Evolutionary conservation across 2,329 filamentous ascomycete species (phyloP), one percentile per base, ranked within the genome.

Genomic region (Pleurostoma richardsiae): DNA sequence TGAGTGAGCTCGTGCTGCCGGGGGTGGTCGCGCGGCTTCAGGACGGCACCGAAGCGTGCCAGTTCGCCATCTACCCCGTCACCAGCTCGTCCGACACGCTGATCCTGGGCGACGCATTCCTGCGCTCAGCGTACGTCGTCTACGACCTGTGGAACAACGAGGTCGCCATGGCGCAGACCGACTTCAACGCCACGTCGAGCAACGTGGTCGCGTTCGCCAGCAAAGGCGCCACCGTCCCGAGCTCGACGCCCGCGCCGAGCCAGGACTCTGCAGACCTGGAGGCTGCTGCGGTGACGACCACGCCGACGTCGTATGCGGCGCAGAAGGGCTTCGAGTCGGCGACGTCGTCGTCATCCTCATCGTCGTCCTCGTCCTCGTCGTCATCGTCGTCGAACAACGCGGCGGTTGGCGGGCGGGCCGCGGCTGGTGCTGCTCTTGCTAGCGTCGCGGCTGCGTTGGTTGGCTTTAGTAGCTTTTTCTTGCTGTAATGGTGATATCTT

Each of bases 121-220:
- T 80, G 33, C 64, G 76, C 48, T 74, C 72, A 40, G 75, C 76
- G 1, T 80, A 80, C 49, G 72, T 75, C 3, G 75, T 80, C 10
- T 79, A 77, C 50, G 75, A 79, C 53, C 62, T 79, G 10, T 68
- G 65, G 10, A 77, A 77, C 55, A 68, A 76, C 51, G 63, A 72
- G 50, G 69, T 79, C 42, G 74, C 65, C 10, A 61, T 80, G 10
- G 76, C 73, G 0, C 66, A 75, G 48, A 72, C 73, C n/a, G 66
- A 71, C 43, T 83, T 82, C 63, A 80, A 86, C 58, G 68, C 74
- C 4, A 75, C 75, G 0, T 49, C 56, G 10, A 70, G 69, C 4
- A 72, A 71, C 42, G 64, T 86, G 11, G 53, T 72, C 33, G 80
- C 85, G 64, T 84, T 86, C 47, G 65, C 65, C 27, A 67, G 64